Percentiles rank a stretch among this genome's conserved stretches.
Evolutionary conservation across 1,284 basidiomycete genomes (phyloP).

Genomic region (Coniferiporia weirii): DNA sequence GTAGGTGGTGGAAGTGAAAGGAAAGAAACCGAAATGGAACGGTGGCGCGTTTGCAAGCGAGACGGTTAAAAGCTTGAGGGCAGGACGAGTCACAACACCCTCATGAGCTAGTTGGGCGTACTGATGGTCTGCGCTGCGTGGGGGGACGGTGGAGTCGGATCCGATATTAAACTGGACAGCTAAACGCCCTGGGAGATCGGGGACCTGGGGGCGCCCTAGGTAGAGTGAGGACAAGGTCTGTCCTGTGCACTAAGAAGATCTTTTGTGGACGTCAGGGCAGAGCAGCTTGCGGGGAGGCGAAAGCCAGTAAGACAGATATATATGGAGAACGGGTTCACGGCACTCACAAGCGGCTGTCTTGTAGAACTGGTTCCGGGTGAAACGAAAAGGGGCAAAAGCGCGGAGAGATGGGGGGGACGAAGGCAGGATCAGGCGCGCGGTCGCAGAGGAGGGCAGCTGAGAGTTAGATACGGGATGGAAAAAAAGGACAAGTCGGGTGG

Average conservation of each 20-base stretch:
- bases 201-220: constrained; percentile 9
- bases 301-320: background rate
- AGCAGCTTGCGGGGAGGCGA: background rate
- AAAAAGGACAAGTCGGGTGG: constrained; percentile 13
- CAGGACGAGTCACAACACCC: constrained; percentile 6
- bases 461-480: constrained; percentile 9
- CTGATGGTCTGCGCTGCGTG: constrained; percentile 12
- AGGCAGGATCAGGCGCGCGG: background rate
- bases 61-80: background rate
- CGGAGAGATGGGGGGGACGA: constrained; percentile 1
- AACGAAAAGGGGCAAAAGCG: background rate
- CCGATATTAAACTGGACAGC: constrained; percentile 15
- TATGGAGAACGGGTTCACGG: background rate
- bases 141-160: constrained; percentile 12
- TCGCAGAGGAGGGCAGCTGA: constrained; percentile 3
- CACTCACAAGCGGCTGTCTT: background rate
- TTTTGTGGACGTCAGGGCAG: background rate
- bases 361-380: background rate
- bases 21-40: constrained; percentile 9
- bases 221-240: background rate
- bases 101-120: constrained; percentile 3
- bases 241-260: constrained; percentile 1
- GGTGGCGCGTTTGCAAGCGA: constrained; percentile 2
- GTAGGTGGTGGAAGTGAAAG: constrained; percentile 19
- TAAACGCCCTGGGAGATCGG: constrained; percentile 21